Percentiles rank a stretch among this genome's conserved stretches.
Evolutionary conservation across 2,329 filamentous ascomycete species (phyloP).

Genomic region (Apiospora marii): DNA sequence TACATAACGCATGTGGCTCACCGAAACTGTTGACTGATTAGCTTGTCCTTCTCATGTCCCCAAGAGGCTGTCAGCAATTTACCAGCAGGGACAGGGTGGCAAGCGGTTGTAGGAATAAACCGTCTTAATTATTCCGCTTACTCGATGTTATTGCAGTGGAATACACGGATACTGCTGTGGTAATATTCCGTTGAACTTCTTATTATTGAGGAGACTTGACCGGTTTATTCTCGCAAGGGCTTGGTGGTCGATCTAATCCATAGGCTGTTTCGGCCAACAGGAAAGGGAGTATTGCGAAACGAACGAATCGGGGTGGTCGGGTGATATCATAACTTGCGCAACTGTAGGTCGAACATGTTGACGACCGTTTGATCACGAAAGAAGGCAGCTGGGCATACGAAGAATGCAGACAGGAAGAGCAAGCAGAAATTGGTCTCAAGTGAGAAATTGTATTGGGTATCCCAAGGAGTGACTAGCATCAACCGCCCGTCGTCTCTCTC

Average conservation of each 20-base stretch:
- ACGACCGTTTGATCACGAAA: neutral
- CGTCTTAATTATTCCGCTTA: no score
- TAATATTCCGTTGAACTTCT: no score
- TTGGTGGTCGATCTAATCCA: neutral
- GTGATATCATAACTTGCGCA: constrained; percentile 17
- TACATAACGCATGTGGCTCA: neutral
- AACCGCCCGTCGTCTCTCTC: constrained; percentile 14
- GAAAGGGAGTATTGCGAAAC: neutral
- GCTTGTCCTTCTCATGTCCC: neutral
- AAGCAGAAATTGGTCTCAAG: neutral
- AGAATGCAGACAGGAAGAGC: neutral
- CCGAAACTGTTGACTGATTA: neutral
- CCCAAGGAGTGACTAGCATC: constrained; percentile 21
- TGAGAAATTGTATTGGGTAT: constrained; percentile 20
- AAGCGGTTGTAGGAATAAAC: neutral
- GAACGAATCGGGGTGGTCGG: neutral
- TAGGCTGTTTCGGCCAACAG: neutral
- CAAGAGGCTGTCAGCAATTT: neutral
- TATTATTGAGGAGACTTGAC: no score
- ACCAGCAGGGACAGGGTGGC: neutral
- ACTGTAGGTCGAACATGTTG: neutral
- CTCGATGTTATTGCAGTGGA: no score
- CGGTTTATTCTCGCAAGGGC: no score
- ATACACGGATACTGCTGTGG: neutral
- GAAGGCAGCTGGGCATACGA: neutral